phyloP scores from a whole-genome alignment of 2,329 filamentous ascomycete species.

The Calonectria pteridis region DNA sequence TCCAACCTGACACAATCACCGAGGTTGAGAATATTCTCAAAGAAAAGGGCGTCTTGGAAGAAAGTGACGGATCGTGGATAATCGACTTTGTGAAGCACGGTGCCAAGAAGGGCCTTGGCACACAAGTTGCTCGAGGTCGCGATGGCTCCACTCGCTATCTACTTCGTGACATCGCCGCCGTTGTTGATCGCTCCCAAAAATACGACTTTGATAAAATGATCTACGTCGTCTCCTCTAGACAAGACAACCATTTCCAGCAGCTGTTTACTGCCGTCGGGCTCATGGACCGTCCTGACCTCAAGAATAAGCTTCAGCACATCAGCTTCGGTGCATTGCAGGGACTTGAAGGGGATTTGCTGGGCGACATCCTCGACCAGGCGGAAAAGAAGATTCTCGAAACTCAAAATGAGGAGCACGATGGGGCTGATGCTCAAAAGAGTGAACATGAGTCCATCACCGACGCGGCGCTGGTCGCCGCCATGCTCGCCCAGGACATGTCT shows the following conservation, averaged over 20 bases:
- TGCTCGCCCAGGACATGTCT: constrained; percentile 37
- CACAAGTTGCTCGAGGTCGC: constrained; percentile 74
- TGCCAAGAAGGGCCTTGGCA: constrained; percentile 74
- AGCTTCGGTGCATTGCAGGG: constrained; percentile 62
- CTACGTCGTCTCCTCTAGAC: constrained; percentile 78
- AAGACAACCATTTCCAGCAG: constrained; percentile 75
- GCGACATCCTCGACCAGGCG: constrained; percentile 19
- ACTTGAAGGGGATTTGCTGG: constrained; percentile 52
- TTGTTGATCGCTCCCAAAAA: constrained; percentile 70
- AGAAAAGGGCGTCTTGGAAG: constrained; percentile 70
- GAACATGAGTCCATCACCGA: constrained; percentile 1
- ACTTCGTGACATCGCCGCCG: constrained; percentile 78
- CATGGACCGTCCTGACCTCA: constrained; percentile 47
- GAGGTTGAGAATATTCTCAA: constrained; percentile 69
- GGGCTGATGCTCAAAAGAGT: not conserved
- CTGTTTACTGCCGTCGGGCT: constrained; percentile 47
- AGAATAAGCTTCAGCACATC: constrained; percentile 48
- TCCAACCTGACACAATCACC: constrained; percentile 63
- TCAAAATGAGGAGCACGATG: constrained; percentile 1
- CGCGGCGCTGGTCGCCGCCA: constrained; percentile 11
- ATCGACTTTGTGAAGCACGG: constrained; percentile 79
- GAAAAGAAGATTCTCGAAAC: constrained; percentile 5
- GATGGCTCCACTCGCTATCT: constrained; percentile 60
- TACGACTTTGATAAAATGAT: constrained; percentile 81
- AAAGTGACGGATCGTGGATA: constrained; percentile 74